Evolutionary conservation across 192 early-diverging fungal species (phyloP).

Genomic region (Podila minutissima): DNA sequence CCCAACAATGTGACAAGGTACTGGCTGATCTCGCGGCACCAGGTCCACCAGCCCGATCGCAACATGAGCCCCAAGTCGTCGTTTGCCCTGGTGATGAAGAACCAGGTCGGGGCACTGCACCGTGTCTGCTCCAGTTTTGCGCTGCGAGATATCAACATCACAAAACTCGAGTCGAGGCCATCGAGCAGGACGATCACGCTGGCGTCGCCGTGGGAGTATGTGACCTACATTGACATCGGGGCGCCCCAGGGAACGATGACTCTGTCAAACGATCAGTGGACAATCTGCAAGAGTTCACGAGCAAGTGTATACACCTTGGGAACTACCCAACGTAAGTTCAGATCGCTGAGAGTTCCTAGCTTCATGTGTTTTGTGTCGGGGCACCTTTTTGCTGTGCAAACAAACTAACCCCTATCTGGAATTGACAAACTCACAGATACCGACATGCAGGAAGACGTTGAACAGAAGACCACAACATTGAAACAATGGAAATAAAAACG

Average conservation of each 20-base stretch:
- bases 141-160: slow-evolving; percentile 41
- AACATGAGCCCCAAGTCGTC: slow-evolving; percentile 43
- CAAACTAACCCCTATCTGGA: no score
- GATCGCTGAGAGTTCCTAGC: background rate
- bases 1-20: slow-evolving; percentile 45
- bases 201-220: slow-evolving; percentile 43
- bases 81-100: slow-evolving; percentile 43
- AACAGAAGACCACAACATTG: no score
- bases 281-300: slow-evolving; percentile 41
- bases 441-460: no score
- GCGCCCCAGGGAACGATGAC: slow-evolving; percentile 39
- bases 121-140: slow-evolving; percentile 39
- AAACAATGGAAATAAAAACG: no score
- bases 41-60: slow-evolving; percentile 33
- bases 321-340: slow-evolving; percentile 31
- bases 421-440: no score
- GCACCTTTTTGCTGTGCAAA: no score
- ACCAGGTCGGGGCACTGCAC: slow-evolving; percentile 42
- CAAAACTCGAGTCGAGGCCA: slow-evolving; percentile 41
- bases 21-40: slow-evolving; percentile 42
- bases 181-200: slow-evolving; percentile 28
- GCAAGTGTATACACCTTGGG: slow-evolving; percentile 42
- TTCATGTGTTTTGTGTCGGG: background rate
- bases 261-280: slow-evolving; percentile 32
- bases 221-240: slow-evolving; percentile 46